Base-by-base conservation (phyloP, 2,329 filamentous ascomycete species). In the Sporothrix curviconia region DNA sequence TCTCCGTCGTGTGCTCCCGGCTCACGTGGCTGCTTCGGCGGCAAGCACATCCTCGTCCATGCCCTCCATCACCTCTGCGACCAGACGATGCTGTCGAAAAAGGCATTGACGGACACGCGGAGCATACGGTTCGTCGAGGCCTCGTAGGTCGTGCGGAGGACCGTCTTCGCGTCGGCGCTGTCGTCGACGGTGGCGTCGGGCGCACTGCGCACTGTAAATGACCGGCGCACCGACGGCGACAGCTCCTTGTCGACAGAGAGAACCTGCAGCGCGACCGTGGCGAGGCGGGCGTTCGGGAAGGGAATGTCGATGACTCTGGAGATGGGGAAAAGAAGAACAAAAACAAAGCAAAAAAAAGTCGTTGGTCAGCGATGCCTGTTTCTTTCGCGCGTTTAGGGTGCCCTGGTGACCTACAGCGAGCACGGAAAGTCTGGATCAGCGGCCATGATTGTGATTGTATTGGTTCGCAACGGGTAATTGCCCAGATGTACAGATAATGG, bases 41-140 rank as follows among this genome's bases (percentile, higher is more conserved):
- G 69, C 81, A 39, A 96, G 69, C 2, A 94, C 86, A 74, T 96
- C 92, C 25, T 85, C 82, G 71, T 97, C 92, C 65, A 97, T 73
- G 69, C 95, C 87, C 71, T 89, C 85, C 88, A 96, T 96, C 15
- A 95, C 88, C 56, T 91, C 89, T 42, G 96, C 71, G 1, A 96
- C 86, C 5, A 96, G 83, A 54, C 83, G 57, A 96, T 71, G 64
- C 87, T 95, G 66, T 97, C 92, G 79, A 97, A 91, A 72, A 96
- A 96, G 9, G 91, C 90, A 73, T 97, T 97, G 57, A 96, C 92
- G 3, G 92, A 89, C 2, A 99, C 94, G 44, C 94, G 86, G 58
- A 99, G 79, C 92, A 97, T 97, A 64, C 94, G 86, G 69, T 96
- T 96, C 19, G 94, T 97, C 0, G 90, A 90, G 1, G 94, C 94